Evolutionary conservation across 441 rosid genomes (phyloP).

Genomic region (Biscutella laevigata): DNA sequence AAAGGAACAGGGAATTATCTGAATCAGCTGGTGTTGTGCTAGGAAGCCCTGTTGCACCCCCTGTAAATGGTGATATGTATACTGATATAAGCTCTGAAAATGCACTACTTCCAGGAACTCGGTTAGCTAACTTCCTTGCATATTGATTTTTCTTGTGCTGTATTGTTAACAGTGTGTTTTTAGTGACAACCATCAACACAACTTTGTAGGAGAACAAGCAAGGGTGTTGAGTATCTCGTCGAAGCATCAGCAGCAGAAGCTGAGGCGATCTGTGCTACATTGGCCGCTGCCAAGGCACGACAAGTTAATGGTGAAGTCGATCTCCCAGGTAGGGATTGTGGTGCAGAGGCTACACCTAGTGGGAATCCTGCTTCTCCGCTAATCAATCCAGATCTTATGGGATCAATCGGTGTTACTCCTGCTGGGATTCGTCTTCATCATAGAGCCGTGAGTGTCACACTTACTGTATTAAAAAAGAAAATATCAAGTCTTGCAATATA

Average conservation of each 20-base stretch:
- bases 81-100: slow-evolving; percentile 90
- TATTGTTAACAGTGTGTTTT: not conserved
- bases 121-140: slow-evolving; percentile 39
- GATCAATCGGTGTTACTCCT: slow-evolving; percentile 45
- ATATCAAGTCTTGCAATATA: slow-evolving; percentile 6
- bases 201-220: slow-evolving; percentile 63
- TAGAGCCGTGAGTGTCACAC: slow-evolving; percentile 68
- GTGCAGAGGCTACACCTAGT: slow-evolving; percentile 94
- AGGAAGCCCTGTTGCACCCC: slow-evolving; percentile 92
- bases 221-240: slow-evolving; percentile 96
- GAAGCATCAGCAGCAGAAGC: slow-evolving; percentile 99
- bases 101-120: slow-evolving; percentile 69
- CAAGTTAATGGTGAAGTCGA: slow-evolving; percentile 94
- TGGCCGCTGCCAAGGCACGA: slow-evolving; percentile 99
- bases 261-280: slow-evolving; percentile 91
- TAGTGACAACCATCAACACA: slow-evolving; percentile 11
- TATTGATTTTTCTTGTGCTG: slow-evolving; percentile 2
- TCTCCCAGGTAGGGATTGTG: slow-evolving; percentile 73
- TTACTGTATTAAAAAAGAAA: slow-evolving; percentile 5
- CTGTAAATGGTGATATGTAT: slow-evolving; percentile 83
- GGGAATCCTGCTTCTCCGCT: slow-evolving; percentile 60
- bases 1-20: slow-evolving; percentile 59
- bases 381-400: slow-evolving; percentile 75
- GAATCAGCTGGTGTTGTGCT: slow-evolving; percentile 72
- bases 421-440: slow-evolving; percentile 93